Base-by-base conservation (phyloP, 164 flowering plant genomes). In the Echeveria elegans region DNA sequence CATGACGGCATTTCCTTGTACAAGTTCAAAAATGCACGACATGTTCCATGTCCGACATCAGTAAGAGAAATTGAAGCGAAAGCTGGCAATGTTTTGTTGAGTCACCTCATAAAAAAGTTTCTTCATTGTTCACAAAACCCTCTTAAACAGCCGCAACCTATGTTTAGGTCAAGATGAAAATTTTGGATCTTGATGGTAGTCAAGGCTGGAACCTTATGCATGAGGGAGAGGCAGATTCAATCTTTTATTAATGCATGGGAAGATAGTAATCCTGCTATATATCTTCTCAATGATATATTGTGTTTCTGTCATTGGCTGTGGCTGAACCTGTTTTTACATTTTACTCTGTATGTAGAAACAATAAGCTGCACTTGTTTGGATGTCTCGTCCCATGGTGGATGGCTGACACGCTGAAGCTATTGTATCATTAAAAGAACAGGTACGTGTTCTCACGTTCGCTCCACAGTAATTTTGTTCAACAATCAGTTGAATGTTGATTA, bases 351-450 rank as follows among this genome's bases (percentile, higher is more conserved):
- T 79, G 81, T 89, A 95, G 99, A 95, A 92, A 77, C 89, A 90
- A 76, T 95, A 95, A 81, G 90, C 83, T 72, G 99, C 99, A 50
- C 72, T 95, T 31, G 97, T 90, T 53, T 95, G 99, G 99, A 90
- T 86, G 69, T 84, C 97, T 72, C 97, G 94, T 19, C 82, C 85
- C 1, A 80, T 95, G 9, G 72, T 78, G 66, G 92, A 88, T 77
- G n/a, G 78, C 78, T 21, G 99, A 92, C 72, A 59, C n/a, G n/a
- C 80, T 73, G 69, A 74, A 67, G 74, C 71, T 21, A 37, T 95
- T 75, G 80, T 96, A 45, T 84, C 88, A 63, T 47, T 82, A 6
- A 85, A 78, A 72, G 96, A 92, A 64, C 65, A 80, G 92, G 99
- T 95, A 67, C 76, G 79, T 77, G 19, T 26, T 34, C 7, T 41